These are phyloP conservation scores for Emmonsia crescens DNA, from an alignment of 2,329 filamentous ascomycete genomes.

Conservation along the genomic window DNA sequence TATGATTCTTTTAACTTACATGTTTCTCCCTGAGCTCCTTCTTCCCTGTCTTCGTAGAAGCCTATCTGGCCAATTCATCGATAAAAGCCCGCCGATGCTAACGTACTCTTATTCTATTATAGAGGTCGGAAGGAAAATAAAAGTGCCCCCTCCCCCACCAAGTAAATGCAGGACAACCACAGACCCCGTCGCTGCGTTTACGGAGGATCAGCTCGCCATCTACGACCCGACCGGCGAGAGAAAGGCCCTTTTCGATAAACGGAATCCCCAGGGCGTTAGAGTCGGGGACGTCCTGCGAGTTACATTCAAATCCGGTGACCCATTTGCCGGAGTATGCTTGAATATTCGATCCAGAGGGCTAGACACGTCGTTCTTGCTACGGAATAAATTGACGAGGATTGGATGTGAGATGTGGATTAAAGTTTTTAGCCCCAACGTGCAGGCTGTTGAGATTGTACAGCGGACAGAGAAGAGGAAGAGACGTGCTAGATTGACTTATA, in stretches of 20 bases:
- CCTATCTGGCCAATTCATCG: not conserved
- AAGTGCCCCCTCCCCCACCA: slow-evolving; percentile 43
- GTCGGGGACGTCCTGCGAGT: slow-evolving; percentile 88
- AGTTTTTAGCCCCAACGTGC: slow-evolving; percentile 79
- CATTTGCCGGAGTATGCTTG: slow-evolving; percentile 80
- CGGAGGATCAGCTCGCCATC: slow-evolving; percentile 54
- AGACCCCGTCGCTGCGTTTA: slow-evolving; percentile 59
- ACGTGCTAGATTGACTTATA: slow-evolving; percentile 78
- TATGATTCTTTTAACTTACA: slow-evolving; percentile 15
- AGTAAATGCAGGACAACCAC: slow-evolving; percentile 41
- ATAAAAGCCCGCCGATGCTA: not conserved
- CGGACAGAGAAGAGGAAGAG: slow-evolving; percentile 72
- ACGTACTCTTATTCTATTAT: not conserved
- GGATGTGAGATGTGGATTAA: slow-evolving; percentile 98
- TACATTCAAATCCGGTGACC: slow-evolving; percentile 71
- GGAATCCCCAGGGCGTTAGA: slow-evolving; percentile 67
- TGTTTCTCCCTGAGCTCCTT: not conserved
- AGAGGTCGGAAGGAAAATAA: slow-evolving; percentile 39
- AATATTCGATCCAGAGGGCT: slow-evolving; percentile 78
- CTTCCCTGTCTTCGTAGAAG: not conserved
- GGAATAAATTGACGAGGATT: slow-evolving; percentile 74
- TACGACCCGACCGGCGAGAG: slow-evolving; percentile 82
- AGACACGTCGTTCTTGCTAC: slow-evolving; percentile 76
- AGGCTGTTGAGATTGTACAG: slow-evolving; percentile 89
- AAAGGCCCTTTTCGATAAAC: slow-evolving; percentile 62